These are phyloP conservation scores for Solanum habrochaites DNA, from an alignment of 257 asterid genomes.

Conservation along the genomic window DNA sequence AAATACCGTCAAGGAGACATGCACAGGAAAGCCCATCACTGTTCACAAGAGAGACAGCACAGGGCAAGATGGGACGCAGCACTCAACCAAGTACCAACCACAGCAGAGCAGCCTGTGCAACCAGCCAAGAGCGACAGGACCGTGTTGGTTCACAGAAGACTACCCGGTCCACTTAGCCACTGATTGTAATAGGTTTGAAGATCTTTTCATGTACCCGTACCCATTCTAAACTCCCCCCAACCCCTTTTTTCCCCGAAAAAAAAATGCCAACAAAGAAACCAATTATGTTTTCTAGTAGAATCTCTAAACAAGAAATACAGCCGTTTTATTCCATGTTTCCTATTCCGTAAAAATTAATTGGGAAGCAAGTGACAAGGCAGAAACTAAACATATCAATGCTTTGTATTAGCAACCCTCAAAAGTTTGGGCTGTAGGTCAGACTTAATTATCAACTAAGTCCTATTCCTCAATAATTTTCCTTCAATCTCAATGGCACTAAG, in stretches of 20 bases:
- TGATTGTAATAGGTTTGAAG: not conserved
- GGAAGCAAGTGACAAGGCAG: not conserved
- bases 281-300: not conserved
- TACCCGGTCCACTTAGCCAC: not conserved
- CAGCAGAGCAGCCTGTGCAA: not conserved
- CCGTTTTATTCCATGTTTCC: not conserved
- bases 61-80: not conserved
- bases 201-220: not conserved
- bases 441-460: not conserved
- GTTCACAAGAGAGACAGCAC: not conserved
- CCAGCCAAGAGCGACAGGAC: not conserved
- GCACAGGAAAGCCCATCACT: not conserved
- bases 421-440: not conserved
- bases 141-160: not conserved
- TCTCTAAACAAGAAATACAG: not conserved
- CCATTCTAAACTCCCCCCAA: not conserved
- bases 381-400: not conserved
- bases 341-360: not conserved
- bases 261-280: not conserved
- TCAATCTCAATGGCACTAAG: not conserved
- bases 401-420: not conserved
- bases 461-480: not conserved
- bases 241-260: not conserved
- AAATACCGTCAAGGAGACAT: not conserved
- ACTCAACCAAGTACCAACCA: not conserved